Evolutionary conservation across 345 rosid species (phyloP), one percentile per base, ranked within the genome.

Genomic region (Cardiospermum halicacabum): DNA sequence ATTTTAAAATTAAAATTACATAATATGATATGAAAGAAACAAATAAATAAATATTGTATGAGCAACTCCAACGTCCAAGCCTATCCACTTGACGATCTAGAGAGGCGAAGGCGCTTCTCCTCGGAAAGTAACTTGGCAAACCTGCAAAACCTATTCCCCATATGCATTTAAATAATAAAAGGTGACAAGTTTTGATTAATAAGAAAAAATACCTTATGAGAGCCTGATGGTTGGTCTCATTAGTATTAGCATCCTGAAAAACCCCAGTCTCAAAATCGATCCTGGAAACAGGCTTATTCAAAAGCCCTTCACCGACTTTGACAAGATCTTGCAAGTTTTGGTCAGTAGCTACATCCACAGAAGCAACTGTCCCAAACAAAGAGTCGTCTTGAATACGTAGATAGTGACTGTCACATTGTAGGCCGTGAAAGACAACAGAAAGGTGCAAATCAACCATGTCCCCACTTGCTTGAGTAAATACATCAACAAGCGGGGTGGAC

Each of bases 371-470:
- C 36, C 91, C 96, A 1, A 59, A 78, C 31, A 92, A 74, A 0
- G 80, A 72, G 59, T 92, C 90, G 32, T 84, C 92, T 92, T 82
- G 84, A 59, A 84, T 84, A 3, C 89, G 73, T 3, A 82, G 82
- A 25, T 82, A 80, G 74, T 80, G 81, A 6, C 68, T 49, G 39
- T 77, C 72, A 5, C 59, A 66, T 12, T 63, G 63, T 11, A 76
- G 70, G 36, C 79, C 75, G 26, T 74, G 70, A 61, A 82, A 84
- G 36, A 80, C 74, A 0, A 64, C 56, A 1, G 77, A 72, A 34
- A 77, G 64, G 49, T 84, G 86, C 22, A 66, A 57, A 56, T 84
- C 86, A 19, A 78, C 78, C 89, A 84, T 74, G 56, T 82, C 86
- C 2, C 73, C 68, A 24, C 86, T 80, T 12, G 86, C 82, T 40